Percentiles rank a stretch among this genome's conserved stretches.
Conservation (phyloP, 2,329 filamentous ascomycete species). For the Alternaria arbusti region DNA sequence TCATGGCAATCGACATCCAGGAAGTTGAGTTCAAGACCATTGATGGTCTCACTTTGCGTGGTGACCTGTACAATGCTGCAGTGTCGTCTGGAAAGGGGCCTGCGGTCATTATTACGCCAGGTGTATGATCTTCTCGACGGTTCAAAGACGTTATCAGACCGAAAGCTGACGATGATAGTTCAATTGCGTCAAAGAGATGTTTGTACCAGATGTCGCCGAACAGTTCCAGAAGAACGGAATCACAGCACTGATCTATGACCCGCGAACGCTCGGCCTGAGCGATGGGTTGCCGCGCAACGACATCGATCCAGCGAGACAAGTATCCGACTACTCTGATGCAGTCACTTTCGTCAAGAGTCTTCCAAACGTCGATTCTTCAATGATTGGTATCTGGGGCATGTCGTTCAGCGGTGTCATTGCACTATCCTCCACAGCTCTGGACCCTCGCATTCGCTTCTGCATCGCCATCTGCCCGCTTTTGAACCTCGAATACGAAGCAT, state of each 20-base stretch:
- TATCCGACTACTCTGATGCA: constrained; percentile 47
- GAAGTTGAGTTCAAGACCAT: too few relatives aligned
- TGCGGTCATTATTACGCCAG: too few relatives aligned
- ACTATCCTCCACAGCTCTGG: constrained; percentile 38
- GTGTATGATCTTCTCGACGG: too few relatives aligned
- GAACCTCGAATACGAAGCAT: not conserved
- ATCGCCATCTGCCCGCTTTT: constrained; percentile 27
- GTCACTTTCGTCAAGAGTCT: constrained; percentile 39
- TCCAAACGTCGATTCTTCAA: constrained; percentile 23
- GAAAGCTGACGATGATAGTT: constrained; percentile 11
- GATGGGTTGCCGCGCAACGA: constrained; percentile 51
- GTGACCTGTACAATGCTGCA: too few relatives aligned
- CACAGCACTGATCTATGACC: constrained; percentile 49
- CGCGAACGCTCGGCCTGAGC: constrained; percentile 45
- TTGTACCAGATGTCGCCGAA: constrained; percentile 39
- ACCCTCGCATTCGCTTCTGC: constrained; percentile 35
- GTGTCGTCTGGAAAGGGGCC: too few relatives aligned
- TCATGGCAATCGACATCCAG: too few relatives aligned
- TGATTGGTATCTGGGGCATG: constrained; percentile 48
- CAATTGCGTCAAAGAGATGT: constrained; percentile 42
- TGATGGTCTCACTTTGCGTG: too few relatives aligned
- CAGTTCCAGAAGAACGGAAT: constrained; percentile 44
- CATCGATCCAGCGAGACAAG: constrained; percentile 43
- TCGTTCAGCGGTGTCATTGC: constrained; percentile 40
- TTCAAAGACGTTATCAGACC: too few relatives aligned